Conservation (phyloP, 1,284 basidiomycete species). For the Salmacisia buchloeana region DNA sequence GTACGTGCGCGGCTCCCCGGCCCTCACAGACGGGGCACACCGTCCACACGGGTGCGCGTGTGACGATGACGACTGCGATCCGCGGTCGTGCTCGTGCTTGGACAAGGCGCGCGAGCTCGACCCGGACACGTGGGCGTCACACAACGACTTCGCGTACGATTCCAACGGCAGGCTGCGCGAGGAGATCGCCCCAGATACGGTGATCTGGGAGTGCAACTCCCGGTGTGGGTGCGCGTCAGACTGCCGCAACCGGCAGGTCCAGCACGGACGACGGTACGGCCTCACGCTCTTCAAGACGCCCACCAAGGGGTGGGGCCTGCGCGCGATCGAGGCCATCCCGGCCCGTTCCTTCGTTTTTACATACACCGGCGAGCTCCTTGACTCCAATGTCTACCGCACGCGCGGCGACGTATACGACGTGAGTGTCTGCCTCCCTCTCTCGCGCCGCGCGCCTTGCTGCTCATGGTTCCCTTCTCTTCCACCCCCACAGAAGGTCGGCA, state of each 20-base stretch:
- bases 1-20: slow-evolving; percentile 11
- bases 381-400: slow-evolving; percentile 62
- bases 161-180: slow-evolving; percentile 13
- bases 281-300: slow-evolving; percentile 57
- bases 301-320: slow-evolving; percentile 60
- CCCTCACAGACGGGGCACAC: background rate
- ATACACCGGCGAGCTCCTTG: slow-evolving; percentile 76
- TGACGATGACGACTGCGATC: slow-evolving; percentile 29
- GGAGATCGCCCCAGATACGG: slow-evolving; percentile 44
- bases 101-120: background rate
- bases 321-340: slow-evolving; percentile 31
- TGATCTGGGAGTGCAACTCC: slow-evolving; percentile 81
- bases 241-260: slow-evolving; percentile 78
- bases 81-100: slow-evolving; percentile 26
- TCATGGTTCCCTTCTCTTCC: background rate
- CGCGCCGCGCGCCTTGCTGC: background rate
- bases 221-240: slow-evolving; percentile 71
- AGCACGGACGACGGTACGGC: slow-evolving; percentile 61
- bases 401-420: slow-evolving; percentile 63
- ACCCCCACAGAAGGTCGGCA: slow-evolving; percentile 56
- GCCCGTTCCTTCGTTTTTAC: slow-evolving; percentile 70
- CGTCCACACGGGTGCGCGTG: slow-evolving; percentile 22
- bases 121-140: background rate
- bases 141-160: slow-evolving; percentile 18
- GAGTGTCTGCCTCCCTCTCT: background rate